A percentile compares a stretch with the other conserved stretches of the same genome.
Conservation (phyloP, 257 asterid species). For the Cruciata laevipes region DNA sequence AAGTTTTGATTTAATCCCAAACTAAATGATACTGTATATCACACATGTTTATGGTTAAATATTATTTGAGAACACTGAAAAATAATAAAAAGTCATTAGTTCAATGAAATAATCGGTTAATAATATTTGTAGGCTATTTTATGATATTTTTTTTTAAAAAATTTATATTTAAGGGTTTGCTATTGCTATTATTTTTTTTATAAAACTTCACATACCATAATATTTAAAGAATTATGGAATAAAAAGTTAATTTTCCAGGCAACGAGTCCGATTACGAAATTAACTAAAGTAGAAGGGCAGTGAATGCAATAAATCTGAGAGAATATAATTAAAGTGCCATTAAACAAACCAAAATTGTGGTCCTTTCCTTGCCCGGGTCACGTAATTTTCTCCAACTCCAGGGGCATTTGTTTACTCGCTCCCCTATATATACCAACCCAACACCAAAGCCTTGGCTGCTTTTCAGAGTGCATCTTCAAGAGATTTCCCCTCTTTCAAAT, state of each 20-base stretch:
- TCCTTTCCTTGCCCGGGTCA: slow-evolving; percentile 1
- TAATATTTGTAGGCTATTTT: too few relatives aligned
- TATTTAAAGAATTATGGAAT: not conserved
- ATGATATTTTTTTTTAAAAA: too few relatives aligned
- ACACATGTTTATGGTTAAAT: too few relatives aligned
- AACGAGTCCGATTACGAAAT: not conserved
- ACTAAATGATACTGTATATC: too few relatives aligned
- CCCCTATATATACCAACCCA: slow-evolving; percentile 17
- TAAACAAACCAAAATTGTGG: not conserved
- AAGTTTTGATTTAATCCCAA: too few relatives aligned
- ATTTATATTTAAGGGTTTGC: not conserved
- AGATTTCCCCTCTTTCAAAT: not conserved
- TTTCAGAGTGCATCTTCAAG: not conserved
- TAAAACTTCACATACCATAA: too few relatives aligned
- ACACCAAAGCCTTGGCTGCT: not conserved
- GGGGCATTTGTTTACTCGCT: slow-evolving; percentile 3
- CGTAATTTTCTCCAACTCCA: slow-evolving; percentile 13
- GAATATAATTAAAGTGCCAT: not conserved
- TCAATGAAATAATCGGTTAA: too few relatives aligned
- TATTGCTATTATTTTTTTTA: not conserved
- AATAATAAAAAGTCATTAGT: too few relatives aligned
- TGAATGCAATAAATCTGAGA: not conserved
- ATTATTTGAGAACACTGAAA: too few relatives aligned
- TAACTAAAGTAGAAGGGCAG: not conserved
- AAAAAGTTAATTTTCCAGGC: too few relatives aligned